These are phyloP conservation scores for Coemansia sp. DNA, from an alignment of 192 early-diverging fungal species.

Conservation along the genomic window DNA sequence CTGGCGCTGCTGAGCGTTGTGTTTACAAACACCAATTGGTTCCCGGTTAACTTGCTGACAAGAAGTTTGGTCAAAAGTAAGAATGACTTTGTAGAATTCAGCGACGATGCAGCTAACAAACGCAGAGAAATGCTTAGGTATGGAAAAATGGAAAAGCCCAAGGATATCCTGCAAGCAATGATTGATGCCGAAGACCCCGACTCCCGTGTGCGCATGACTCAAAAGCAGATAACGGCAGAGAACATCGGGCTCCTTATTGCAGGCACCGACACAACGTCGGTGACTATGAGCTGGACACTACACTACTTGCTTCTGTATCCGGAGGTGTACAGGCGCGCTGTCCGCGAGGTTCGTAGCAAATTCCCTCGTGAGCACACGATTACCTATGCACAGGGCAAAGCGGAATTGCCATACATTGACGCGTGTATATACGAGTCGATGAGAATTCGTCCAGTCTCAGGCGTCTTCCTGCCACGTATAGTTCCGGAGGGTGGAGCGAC, in stretches of 20 bases:
- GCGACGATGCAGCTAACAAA: slow-evolving; percentile 4
- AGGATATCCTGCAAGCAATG: slow-evolving; percentile 45
- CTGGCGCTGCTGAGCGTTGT: slow-evolving; percentile 7
- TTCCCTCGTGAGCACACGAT: slow-evolving; percentile 37
- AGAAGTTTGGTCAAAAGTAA: slow-evolving; percentile 14
- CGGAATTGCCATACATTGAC: slow-evolving; percentile 36
- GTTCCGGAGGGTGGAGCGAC: slow-evolving; percentile 40
- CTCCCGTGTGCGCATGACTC: slow-evolving; percentile 32
- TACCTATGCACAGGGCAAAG: slow-evolving; percentile 32
- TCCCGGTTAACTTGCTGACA: slow-evolving; percentile 14
- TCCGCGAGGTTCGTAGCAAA: slow-evolving; percentile 24
- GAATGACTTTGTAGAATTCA: slow-evolving; percentile 24
- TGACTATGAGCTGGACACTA: slow-evolving; percentile 38
- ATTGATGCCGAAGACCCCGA: slow-evolving; percentile 47
- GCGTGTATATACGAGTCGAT: slow-evolving; percentile 50
- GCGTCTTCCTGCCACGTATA: slow-evolving; percentile 14
- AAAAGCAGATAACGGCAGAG: slow-evolving; percentile 30
- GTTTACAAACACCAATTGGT: slow-evolving; percentile 1
- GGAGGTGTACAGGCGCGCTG: slow-evolving; percentile 8
- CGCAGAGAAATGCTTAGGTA: slow-evolving; percentile 12
- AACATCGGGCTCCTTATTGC: slow-evolving; percentile 27
- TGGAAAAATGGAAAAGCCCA: slow-evolving; percentile 23
- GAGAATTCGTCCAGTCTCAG: slow-evolving; percentile 30
- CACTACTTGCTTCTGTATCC: slow-evolving; percentile 43
- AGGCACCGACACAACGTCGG: slow-evolving; percentile 44